phyloP scores from a whole-genome alignment of 805 yeast species.

The Teunomyces kruisii region DNA sequence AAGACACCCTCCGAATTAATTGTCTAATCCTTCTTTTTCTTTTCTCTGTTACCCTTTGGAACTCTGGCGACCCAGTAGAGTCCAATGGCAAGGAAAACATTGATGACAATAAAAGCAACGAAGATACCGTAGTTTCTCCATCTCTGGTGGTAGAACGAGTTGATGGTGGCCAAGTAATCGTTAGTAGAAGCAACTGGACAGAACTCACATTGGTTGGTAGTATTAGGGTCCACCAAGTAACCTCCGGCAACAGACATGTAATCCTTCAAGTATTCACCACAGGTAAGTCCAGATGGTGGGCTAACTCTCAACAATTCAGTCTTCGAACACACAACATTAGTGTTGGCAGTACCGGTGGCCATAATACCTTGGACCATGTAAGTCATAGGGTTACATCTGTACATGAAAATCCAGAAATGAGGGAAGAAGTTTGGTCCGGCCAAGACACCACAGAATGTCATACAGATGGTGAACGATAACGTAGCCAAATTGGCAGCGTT shows the following conservation, averaged over 20 bases:
- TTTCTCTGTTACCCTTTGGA: constrained; percentile 31
- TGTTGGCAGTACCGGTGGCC: constrained; percentile 26
- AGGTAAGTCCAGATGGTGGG: constrained; percentile 23
- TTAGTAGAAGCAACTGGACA: constrained; percentile 61
- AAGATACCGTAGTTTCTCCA: constrained; percentile 31
- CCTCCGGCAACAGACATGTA: constrained; percentile 47
- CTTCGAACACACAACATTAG: constrained; percentile 36
- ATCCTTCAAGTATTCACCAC: constrained; percentile 21
- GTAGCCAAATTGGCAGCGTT: constrained; percentile 35
- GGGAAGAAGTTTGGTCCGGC: constrained; percentile 31
- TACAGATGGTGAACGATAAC: constrained; percentile 31
- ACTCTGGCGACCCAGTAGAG: constrained; percentile 43
- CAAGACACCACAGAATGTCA: constrained; percentile 38
- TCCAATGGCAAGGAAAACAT: constrained; percentile 21
- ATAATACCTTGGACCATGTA: constrained; percentile 61
- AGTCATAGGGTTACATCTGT: constrained; percentile 64
- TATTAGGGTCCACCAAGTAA: constrained; percentile 37
- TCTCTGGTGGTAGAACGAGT: constrained; percentile 35
- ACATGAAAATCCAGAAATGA: constrained; percentile 67
- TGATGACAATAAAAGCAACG: constrained; percentile 22
- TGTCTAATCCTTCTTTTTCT: constrained; percentile 15
- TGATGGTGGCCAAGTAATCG: constrained; percentile 48
- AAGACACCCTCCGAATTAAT: neutral
- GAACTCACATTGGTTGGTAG: constrained; percentile 55
- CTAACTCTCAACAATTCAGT: constrained; percentile 20